Conservation (phyloP, 257 asterid genomes). For the Solanum chiquidenum region DNA sequence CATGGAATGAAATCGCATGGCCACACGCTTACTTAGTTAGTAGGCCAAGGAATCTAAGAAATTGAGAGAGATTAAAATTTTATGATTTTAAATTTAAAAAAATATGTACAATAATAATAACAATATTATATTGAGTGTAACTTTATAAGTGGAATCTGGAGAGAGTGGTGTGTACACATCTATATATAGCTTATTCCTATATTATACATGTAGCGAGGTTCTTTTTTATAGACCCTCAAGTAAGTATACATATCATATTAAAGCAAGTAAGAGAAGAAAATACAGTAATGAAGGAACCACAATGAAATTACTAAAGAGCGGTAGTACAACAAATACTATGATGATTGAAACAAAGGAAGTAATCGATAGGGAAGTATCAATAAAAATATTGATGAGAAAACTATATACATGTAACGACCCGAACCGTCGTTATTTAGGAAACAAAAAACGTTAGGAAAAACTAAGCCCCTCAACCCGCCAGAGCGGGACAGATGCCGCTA, state of each 20-base stretch:
- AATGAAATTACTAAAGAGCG: neutral
- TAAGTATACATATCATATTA: neutral
- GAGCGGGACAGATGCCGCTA: too few relatives aligned
- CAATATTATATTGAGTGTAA: too few relatives aligned
- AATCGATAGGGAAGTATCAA: neutral
- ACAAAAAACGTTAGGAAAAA: too few relatives aligned
- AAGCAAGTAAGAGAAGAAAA: neutral
- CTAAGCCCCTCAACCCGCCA: too few relatives aligned
- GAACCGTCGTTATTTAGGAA: too few relatives aligned
- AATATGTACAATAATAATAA: too few relatives aligned
- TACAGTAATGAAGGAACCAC: neutral
- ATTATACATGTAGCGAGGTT: neutral
- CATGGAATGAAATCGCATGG: too few relatives aligned
- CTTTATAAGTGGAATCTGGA: neutral
- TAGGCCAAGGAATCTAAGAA: neutral
- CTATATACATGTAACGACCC: too few relatives aligned
- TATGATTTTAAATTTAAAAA: too few relatives aligned
- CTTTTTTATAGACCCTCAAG: neutral
- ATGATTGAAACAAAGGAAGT: neutral
- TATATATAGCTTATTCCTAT: neutral
- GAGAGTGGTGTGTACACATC: neutral
- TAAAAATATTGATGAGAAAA: too few relatives aligned
- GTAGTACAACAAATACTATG: too few relatives aligned
- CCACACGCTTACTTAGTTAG: too few relatives aligned
- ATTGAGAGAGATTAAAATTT: neutral